Evolutionary conservation across 1,284 basidiomycete species (phyloP).

Genomic region (Microbotryum silenes-acaulis): DNA sequence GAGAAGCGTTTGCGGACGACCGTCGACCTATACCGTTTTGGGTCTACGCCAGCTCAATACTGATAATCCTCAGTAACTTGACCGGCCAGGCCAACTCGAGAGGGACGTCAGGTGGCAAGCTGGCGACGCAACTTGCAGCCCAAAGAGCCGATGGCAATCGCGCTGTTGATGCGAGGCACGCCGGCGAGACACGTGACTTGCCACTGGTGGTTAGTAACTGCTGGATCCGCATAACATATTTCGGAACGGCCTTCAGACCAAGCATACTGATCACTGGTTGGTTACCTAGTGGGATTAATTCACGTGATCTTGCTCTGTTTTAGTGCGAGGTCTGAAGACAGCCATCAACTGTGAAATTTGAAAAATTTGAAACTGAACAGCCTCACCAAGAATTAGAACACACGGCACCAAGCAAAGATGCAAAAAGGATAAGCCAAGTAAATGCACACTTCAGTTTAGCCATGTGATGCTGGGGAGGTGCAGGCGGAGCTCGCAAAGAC

Average conservation of each 20-base stretch:
- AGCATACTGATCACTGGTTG: too few relatives aligned
- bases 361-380: too few relatives aligned
- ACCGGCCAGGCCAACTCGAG: neutral
- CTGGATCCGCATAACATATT: neutral
- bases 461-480: too few relatives aligned
- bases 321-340: neutral
- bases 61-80: neutral
- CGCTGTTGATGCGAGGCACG: conserved; percentile 8
- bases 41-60: too few relatives aligned
- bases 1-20: neutral
- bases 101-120: conserved; percentile 8
- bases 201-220: conserved; percentile 8
- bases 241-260: neutral
- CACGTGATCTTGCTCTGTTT: neutral
- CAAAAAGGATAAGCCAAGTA: too few relatives aligned
- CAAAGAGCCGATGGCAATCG: conserved; percentile 16
- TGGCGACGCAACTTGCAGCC: conserved; percentile 8
- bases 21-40: neutral
- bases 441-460: too few relatives aligned
- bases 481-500: too few relatives aligned
- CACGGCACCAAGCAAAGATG: too few relatives aligned
- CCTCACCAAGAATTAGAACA: too few relatives aligned
- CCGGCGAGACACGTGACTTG: conserved; percentile 11
- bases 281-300: conserved; percentile 18
- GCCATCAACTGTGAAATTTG: too few relatives aligned